Percentiles rank a stretch among this genome's conserved stretches.
Conservation (phyloP, 257 asterid species). For the Solanum megistacrolobum region DNA sequence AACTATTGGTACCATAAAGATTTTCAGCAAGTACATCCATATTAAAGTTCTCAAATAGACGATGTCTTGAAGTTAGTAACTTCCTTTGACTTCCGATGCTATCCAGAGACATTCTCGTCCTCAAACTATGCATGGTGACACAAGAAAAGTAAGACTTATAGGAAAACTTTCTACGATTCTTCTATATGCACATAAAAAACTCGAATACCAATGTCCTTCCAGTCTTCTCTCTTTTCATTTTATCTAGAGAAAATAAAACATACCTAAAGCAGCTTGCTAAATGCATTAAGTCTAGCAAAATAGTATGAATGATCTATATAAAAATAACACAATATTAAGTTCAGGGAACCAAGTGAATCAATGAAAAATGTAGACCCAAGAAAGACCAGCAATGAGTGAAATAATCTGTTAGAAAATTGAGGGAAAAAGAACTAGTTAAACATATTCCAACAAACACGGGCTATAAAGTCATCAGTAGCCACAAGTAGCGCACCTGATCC, state of each 20-base stretch:
- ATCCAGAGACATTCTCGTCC: neutral
- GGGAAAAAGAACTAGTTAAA: neutral
- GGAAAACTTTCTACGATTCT: neutral
- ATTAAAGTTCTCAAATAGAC: neutral
- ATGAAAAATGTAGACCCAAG: neutral
- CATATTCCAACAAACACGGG: neutral
- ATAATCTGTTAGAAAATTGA: neutral
- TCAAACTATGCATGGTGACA: neutral
- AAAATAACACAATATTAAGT: neutral
- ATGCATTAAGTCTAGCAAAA: neutral
- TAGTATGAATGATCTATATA: neutral
- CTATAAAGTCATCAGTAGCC: neutral
- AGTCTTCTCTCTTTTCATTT: neutral
- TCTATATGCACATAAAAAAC: neutral
- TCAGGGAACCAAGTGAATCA: neutral
- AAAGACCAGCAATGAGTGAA: neutral
- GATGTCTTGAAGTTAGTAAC: neutral
- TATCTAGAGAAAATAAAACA: neutral
- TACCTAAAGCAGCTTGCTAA: neutral
- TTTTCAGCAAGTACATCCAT: neutral
- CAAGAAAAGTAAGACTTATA: neutral
- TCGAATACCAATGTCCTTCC: neutral
- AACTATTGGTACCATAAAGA: neutral
- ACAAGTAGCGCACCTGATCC: conserved; percentile 60
- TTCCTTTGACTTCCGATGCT: neutral